Evolutionary conservation across 2,329 filamentous ascomycete genomes (phyloP).

Genomic region (Aspergillus sclerotialis): DNA sequence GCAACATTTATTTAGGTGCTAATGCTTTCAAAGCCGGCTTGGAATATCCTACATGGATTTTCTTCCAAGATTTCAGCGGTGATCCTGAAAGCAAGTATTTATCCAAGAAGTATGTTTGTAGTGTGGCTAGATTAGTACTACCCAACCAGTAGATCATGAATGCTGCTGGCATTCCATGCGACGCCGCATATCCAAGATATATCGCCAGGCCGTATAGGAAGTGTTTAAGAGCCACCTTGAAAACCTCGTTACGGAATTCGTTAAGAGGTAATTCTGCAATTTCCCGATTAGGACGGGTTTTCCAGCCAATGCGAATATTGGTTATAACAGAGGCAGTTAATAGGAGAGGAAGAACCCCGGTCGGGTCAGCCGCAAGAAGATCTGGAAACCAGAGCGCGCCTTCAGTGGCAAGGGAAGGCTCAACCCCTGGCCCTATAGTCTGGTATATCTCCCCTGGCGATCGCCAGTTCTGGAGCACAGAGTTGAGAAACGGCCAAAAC

Average conservation of each 20-base stretch:
- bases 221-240: slow-evolving; percentile 20
- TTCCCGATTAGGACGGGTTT: slow-evolving; percentile 10
- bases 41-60: no score
- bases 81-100: slow-evolving; percentile 31
- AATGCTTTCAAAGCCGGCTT: no score
- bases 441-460: slow-evolving; percentile 7
- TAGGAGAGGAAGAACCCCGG: slow-evolving; percentile 42
- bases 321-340: slow-evolving; percentile 44
- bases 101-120: slow-evolving; percentile 34
- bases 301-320: slow-evolving; percentile 36
- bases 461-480: slow-evolving; percentile 10
- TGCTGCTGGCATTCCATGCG: slow-evolving; percentile 35
- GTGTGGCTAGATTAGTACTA: slow-evolving; percentile 35
- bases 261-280: slow-evolving; percentile 19
- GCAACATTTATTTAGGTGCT: no score
- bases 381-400: slow-evolving; percentile 57
- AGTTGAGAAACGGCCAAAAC: slow-evolving; percentile 32
- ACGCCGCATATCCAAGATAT: slow-evolving; percentile 27
- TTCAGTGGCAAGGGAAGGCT: slow-evolving; percentile 48
- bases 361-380: slow-evolving; percentile 48
- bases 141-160: slow-evolving; percentile 47
- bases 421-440: slow-evolving; percentile 25
- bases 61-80: slow-evolving; percentile 22
- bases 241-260: slow-evolving; percentile 17
- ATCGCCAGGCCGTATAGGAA: slow-evolving; percentile 33